Evolutionary conservation across 1,139 yeast species (phyloP), one percentile per base, ranked within the genome.

Genomic region (Wickerhamiella infanticola): DNA sequence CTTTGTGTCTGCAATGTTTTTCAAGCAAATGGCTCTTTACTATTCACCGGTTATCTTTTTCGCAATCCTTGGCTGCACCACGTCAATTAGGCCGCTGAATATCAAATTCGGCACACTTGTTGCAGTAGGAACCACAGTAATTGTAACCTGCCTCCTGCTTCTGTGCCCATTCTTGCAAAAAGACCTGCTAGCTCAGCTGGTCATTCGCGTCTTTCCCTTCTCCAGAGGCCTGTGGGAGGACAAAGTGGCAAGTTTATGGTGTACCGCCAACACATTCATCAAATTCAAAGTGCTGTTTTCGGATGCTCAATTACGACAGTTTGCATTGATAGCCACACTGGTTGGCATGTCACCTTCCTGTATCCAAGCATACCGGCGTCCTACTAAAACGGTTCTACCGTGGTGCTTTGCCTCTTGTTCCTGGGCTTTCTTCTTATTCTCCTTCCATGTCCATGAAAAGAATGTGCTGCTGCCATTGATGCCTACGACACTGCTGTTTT

Each of bases 211-310:
- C 31, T 90, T 90, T 62, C 98, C 99, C 1, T 88, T 90, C 58
- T 75, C 77, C 42, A 72, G 98, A 58, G 98, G 98, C 0, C 70
- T 93, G n/a, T 90, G 93, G 70, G 98, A 90, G 62, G 98, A 90
- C 60, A 90, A 90, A 62, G 98, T 93, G 11, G 96, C 95, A 43
- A 90, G 88, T 59, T 80, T 90, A 56, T 90, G 99, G 99, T 88
- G 98, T 62, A 80, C 94, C 7, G 68, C 86, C 2, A 90, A 90
- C 61, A 69, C 82, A 0, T 53, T 85, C 9, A 61, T 88, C 58
- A 90, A 90, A 60, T 80, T 85, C 57, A 77, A 75, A 52, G 58
- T 64, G 3, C 49, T 71, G 0, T 79, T 82, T 54, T 63, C 75
- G 1, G 67, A 70, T n/a, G 63, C 68, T 3, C 74, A 81, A 56